Evolutionary conservation across 2,329 filamentous ascomycete genomes (phyloP).

Genomic region (Basipetospora sp.): DNA sequence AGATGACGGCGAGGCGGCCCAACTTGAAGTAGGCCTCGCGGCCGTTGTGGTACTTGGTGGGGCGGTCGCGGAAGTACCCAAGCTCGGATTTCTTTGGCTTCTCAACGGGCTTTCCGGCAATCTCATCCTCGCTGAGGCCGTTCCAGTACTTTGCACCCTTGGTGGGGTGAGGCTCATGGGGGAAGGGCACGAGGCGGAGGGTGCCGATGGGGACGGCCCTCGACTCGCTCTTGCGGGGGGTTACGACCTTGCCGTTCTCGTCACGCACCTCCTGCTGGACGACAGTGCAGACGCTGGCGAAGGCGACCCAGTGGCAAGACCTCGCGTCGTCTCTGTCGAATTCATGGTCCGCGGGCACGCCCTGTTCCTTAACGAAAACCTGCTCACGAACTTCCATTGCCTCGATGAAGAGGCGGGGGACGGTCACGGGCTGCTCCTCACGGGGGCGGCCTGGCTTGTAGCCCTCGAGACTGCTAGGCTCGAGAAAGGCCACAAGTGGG

Average conservation of each 20-base stretch:
- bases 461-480: conserved; percentile 33
- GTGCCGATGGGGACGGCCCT: conserved; percentile 48
- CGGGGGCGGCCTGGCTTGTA: conserved; percentile 27
- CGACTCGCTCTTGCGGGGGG: conserved; percentile 29
- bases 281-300: conserved; percentile 45
- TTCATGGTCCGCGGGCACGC: conserved; percentile 50
- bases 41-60: conserved; percentile 41
- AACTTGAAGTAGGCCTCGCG: conserved; percentile 69
- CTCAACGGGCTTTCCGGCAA: conserved; percentile 10
- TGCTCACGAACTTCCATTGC: conserved; percentile 46
- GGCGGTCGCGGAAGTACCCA: conserved; percentile 22
- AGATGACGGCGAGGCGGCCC: conserved; percentile 58
- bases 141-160: conserved; percentile 33
- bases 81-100: conserved; percentile 11
- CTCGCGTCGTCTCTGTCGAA: conserved; percentile 67
- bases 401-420: conserved; percentile 45
- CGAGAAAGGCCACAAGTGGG: conserved; percentile 32
- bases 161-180: conserved; percentile 51
- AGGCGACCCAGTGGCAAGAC: conserved; percentile 79
- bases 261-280: conserved; percentile 29
- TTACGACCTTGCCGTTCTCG: conserved; percentile 24
- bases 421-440: conserved; percentile 27
- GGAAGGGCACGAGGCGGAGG: conserved; percentile 68
- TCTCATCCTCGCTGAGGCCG: conserved; percentile 22
- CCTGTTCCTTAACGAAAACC: conserved; percentile 49